Conservation (phyloP, 2,329 filamentous ascomycete species). For the Fusarium nanum region DNA sequence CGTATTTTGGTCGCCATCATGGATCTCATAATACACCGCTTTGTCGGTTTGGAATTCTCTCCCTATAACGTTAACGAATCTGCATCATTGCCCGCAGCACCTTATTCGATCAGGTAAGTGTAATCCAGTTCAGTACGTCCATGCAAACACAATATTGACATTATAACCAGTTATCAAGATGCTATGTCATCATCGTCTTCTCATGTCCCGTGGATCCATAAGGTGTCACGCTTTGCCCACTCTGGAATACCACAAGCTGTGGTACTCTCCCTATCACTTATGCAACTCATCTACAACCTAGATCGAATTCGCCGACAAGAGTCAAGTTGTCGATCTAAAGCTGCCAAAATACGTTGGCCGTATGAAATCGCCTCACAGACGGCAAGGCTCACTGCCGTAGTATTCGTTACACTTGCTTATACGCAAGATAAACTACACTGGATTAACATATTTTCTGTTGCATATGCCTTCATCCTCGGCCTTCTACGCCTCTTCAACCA, state of each 20-base stretch:
- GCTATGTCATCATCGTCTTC: constrained; percentile 30
- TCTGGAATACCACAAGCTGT: constrained; percentile 56
- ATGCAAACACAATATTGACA: constrained; percentile 2
- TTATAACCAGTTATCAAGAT: constrained; percentile 26
- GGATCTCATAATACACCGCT: constrained; percentile 50
- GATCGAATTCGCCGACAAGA: constrained; percentile 48
- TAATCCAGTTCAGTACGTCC: neutral
- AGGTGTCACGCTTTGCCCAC: constrained; percentile 54
- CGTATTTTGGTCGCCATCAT: constrained; percentile 41
- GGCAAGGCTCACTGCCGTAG: constrained; percentile 54
- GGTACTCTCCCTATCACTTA: constrained; percentile 53
- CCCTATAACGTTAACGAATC: constrained; percentile 42
- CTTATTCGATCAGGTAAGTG: constrained; percentile 36
- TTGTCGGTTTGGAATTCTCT: constrained; percentile 48
- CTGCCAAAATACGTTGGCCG: constrained; percentile 55
- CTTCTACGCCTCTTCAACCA: constrained; percentile 56
- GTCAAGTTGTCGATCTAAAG: constrained; percentile 46
- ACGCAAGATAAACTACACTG: constrained; percentile 50
- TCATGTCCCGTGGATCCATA: constrained; percentile 54
- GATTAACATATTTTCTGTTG: constrained; percentile 52
- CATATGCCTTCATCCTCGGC: constrained; percentile 59
- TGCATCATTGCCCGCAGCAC: constrained; percentile 11
- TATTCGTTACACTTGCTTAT: constrained; percentile 54
- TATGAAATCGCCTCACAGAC: constrained; percentile 59
- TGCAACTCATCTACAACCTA: constrained; percentile 52